Conservation (phyloP, 2,329 filamentous ascomycete genomes). For the Aspergillus brunneoviolaceus region DNA sequence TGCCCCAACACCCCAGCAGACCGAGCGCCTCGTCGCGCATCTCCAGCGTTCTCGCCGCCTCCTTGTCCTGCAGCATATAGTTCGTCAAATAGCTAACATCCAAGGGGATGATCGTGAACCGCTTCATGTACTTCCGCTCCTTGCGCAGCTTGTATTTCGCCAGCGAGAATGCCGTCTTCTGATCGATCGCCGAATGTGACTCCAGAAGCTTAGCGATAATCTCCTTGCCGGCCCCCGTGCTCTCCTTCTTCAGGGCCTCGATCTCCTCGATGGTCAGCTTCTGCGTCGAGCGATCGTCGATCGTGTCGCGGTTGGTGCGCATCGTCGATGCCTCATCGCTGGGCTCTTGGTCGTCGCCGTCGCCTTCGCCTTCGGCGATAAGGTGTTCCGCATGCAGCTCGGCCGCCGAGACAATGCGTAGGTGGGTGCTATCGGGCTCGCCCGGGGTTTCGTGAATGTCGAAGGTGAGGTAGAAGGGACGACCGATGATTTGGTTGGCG, state of each 20-base stretch:
- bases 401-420: conserved; percentile 75
- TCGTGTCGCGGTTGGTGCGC: conserved; percentile 63
- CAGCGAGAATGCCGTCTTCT: conserved; percentile 90
- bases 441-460: conserved; percentile 74
- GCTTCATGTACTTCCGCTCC: conserved; percentile 85
- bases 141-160: conserved; percentile 97
- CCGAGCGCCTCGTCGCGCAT: conserved; percentile 80
- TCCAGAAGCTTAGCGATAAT: conserved; percentile 90
- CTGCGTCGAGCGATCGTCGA: conserved; percentile 68
- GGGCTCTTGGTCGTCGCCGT: conserved; percentile 36
- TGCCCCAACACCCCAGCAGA: conserved; percentile 82
- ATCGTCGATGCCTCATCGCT: conserved; percentile 47
- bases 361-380: conserved; percentile 50
- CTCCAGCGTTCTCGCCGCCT: conserved; percentile 78
- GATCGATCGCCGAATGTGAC: conserved; percentile 83
- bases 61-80: conserved; percentile 77
- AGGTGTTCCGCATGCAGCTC: conserved; percentile 80
- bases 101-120: conserved; percentile 81
- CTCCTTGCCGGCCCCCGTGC: conserved; percentile 77
- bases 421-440: conserved; percentile 60
- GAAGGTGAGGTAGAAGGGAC: conserved; percentile 88
- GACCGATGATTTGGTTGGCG: conserved; percentile 83
- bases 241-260: conserved; percentile 69
- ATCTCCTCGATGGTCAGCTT: conserved; percentile 71
- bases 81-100: conserved; percentile 74